phyloP scores from a whole-genome alignment of 306 rosid species.

The Citrullus amarus region DNA sequence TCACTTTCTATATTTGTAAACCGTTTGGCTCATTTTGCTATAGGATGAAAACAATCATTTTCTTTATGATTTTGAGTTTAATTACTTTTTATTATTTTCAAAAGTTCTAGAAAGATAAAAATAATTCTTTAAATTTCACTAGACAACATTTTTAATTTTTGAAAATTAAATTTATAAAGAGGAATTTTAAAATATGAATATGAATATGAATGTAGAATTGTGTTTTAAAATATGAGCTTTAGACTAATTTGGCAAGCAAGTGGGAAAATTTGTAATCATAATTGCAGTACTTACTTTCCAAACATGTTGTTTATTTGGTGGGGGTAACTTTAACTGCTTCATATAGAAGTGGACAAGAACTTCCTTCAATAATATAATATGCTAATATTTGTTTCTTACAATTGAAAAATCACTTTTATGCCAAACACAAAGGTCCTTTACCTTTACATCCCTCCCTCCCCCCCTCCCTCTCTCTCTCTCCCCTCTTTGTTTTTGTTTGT shows the following conservation, averaged over 20 bases:
- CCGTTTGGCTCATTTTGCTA: too few relatives aligned
- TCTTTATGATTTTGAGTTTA: too few relatives aligned
- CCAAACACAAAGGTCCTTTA: neutral
- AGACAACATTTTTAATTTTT: too few relatives aligned
- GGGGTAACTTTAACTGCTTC: neutral
- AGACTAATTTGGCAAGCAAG: neutral
- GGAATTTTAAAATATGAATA: too few relatives aligned
- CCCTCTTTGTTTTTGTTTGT: neutral
- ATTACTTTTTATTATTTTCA: too few relatives aligned
- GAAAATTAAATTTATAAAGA: too few relatives aligned
- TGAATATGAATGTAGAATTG: neutral
- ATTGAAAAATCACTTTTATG: neutral
- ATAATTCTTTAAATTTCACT: too few relatives aligned
- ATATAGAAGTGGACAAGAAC: neutral
- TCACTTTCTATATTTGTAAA: too few relatives aligned
- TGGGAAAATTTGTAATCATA: neutral
- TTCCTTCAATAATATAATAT: neutral
- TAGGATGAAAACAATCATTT: too few relatives aligned
- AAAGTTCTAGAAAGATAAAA: too few relatives aligned
- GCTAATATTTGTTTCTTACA: neutral
- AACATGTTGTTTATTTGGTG: neutral
- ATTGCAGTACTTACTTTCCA: neutral
- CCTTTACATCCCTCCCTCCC: neutral
- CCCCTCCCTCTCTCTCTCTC: neutral
- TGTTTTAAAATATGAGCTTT: neutral